A percentile compares a stretch with the other conserved stretches of the same genome.
Conservation (phyloP, 495 filamentous ascomycete species). For the Xylaria flabelliformis region DNA sequence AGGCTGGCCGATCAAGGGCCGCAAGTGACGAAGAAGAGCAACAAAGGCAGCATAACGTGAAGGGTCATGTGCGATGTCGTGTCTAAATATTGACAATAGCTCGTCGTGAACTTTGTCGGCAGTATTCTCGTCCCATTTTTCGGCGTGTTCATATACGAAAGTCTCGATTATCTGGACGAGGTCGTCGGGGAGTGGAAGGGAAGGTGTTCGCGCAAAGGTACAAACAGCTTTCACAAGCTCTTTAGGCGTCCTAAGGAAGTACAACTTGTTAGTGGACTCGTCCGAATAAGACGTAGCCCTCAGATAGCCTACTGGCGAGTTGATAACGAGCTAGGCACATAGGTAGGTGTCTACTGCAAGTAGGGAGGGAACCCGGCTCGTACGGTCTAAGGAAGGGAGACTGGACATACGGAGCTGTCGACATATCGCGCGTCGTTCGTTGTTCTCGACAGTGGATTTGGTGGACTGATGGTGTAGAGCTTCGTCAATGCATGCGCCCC, state of each 20-base stretch:
- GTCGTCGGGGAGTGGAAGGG: conserved; percentile 67
- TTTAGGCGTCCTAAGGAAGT: conserved; percentile 56
- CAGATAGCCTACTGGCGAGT: neutral
- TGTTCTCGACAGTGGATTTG: conserved; percentile 21
- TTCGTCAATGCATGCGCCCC: conserved; percentile 18
- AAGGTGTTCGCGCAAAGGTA: conserved; percentile 56
- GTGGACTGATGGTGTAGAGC: neutral
- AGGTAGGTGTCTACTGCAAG: neutral
- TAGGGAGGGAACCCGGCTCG: neutral
- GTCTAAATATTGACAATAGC: conserved; percentile 64
- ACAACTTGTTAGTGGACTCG: conserved; percentile 2
- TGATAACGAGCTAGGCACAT: neutral
- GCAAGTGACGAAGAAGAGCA: conserved; percentile 62
- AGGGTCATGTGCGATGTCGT: conserved; percentile 57
- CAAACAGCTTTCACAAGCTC: conserved; percentile 67
- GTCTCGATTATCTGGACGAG: conserved; percentile 61
- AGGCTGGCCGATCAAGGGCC: conserved; percentile 62
- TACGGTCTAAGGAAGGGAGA: neutral
- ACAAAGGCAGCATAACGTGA: conserved; percentile 67
- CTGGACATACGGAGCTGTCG: conserved; percentile 41
- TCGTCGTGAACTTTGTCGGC: conserved; percentile 71
- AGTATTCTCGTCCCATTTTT: conserved; percentile 63
- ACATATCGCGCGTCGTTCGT: conserved; percentile 27
- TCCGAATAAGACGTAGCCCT: conserved; percentile 22
- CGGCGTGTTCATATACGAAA: conserved; percentile 65